phyloP scores from a whole-genome alignment of 2,329 filamentous ascomycete species.

The Botrytis sinoallii region DNA sequence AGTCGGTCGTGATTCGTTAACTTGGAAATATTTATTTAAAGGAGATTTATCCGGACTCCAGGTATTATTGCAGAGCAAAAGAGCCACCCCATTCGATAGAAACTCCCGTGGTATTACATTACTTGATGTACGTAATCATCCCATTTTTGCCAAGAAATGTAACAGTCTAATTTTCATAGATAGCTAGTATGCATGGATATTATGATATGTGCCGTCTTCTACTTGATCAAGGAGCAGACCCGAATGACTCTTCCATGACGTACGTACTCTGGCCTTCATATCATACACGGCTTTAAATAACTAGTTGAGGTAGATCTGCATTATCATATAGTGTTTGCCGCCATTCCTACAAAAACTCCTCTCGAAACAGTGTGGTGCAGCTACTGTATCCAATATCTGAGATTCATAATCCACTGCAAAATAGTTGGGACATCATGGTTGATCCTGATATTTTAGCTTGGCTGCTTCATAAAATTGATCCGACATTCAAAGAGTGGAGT shows the following conservation, averaged over 20 bases:
- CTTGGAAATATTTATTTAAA: fast-evolving
- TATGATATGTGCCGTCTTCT: not conserved
- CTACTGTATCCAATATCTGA: not conserved
- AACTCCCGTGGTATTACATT: fast-evolving
- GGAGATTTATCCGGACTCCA: not conserved
- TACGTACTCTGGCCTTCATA: not conserved
- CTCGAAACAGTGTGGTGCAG: fast-evolving
- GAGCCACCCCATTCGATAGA: not conserved
- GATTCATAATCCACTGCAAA: not conserved
- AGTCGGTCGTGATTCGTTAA: fast-evolving
- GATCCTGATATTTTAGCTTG: fast-evolving
- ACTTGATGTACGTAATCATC: not conserved
- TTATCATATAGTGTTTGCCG: too few relatives aligned
- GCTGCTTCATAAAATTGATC: not conserved
- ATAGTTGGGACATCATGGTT: too few relatives aligned
- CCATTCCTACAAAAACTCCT: too few relatives aligned
- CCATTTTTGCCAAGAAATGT: not conserved
- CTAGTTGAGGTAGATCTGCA: not conserved
- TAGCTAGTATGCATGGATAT: fast-evolving
- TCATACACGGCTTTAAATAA: not conserved
- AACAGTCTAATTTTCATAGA: not conserved
- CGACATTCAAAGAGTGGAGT: not conserved
- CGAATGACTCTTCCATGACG: not conserved
- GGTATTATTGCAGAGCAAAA: fast-evolving
- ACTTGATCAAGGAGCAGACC: not conserved